phyloP scores from a whole-genome alignment of 345 rosid species.

The Hirschfeldia incana region DNA sequence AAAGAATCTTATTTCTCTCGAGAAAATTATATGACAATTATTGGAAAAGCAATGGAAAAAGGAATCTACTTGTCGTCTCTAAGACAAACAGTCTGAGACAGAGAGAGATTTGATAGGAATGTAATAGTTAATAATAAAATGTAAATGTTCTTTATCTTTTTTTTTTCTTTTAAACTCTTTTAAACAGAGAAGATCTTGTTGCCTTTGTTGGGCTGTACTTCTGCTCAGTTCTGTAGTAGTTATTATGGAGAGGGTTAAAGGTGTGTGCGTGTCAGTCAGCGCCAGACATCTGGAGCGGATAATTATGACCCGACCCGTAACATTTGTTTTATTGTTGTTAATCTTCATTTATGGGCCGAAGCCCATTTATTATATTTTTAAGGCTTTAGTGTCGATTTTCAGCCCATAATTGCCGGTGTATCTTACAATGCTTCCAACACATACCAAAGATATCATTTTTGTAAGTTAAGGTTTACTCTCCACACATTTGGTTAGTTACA shows the following conservation, averaged over 20 bases:
- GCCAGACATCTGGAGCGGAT: conserved; percentile 24
- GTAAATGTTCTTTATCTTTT: conserved; percentile 23
- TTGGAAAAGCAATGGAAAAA: conserved; percentile 26
- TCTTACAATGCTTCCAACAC: background rate
- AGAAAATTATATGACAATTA: conserved; percentile 36
- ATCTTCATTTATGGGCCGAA: conserved; percentile 14
- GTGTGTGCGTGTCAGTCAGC: background rate
- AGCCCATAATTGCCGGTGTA: conserved; percentile 9
- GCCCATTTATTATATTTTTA: background rate
- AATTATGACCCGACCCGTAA: background rate
- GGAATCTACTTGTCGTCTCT: conserved; percentile 41
- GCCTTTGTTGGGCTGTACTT: conserved; percentile 9
- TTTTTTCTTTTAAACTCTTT: background rate
- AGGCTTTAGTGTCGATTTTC: background rate
- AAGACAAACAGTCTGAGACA: conserved; percentile 42
- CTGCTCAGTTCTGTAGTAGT: conserved; percentile 12
- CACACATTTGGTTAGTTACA: conserved; percentile 8
- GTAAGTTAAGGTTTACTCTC: conserved; percentile 14
- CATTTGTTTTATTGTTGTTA: background rate
- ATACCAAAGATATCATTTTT: background rate
- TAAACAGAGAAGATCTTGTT: conserved; percentile 16
- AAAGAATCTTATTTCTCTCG: background rate
- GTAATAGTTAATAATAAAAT: conserved; percentile 18
- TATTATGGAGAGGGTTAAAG: conserved; percentile 16
- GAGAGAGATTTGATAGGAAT: conserved; percentile 32